phyloP scores from a whole-genome alignment of 345 rosid species.

The Rhodomyrtus tomentosa region DNA sequence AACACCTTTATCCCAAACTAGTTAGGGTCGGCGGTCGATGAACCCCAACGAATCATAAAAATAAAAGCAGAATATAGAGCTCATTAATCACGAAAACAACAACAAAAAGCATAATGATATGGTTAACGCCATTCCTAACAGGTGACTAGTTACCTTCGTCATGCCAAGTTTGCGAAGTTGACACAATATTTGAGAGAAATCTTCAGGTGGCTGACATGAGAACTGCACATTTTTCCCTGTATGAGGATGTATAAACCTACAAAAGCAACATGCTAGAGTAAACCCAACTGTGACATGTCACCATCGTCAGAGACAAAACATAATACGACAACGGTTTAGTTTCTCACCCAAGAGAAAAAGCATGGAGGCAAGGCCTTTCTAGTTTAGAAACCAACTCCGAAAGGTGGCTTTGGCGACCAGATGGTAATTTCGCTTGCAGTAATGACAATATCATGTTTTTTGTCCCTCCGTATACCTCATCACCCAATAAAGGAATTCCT shows the following conservation, averaged over 20 bases:
- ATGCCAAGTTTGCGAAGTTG: slow-evolving; percentile 50
- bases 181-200: slow-evolving; percentile 43
- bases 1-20: no score
- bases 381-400: slow-evolving; percentile 38
- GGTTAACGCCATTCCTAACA: background rate
- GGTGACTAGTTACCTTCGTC: slow-evolving; percentile 26
- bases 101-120: background rate
- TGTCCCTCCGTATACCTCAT: slow-evolving; percentile 85
- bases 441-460: slow-evolving; percentile 68
- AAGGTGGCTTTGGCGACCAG: slow-evolving; percentile 28
- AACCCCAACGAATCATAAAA: no score
- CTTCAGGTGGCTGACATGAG: slow-evolving; percentile 71
- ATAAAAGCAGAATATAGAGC: no score
- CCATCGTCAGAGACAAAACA: background rate
- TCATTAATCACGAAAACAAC: background rate
- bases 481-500: slow-evolving; percentile 75
- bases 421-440: slow-evolving; percentile 41
- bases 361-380: slow-evolving; percentile 94
- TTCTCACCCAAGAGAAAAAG: slow-evolving; percentile 69
- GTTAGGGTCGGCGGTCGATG: no score
- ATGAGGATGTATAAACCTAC: slow-evolving; percentile 70
- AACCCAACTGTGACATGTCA: background rate
- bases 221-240: slow-evolving; percentile 44
- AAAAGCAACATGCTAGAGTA: background rate
- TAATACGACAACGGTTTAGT: background rate